Conservation (phyloP, 1,139 yeast genomes). For the Zygosaccharomyces pseudobailii region DNA sequence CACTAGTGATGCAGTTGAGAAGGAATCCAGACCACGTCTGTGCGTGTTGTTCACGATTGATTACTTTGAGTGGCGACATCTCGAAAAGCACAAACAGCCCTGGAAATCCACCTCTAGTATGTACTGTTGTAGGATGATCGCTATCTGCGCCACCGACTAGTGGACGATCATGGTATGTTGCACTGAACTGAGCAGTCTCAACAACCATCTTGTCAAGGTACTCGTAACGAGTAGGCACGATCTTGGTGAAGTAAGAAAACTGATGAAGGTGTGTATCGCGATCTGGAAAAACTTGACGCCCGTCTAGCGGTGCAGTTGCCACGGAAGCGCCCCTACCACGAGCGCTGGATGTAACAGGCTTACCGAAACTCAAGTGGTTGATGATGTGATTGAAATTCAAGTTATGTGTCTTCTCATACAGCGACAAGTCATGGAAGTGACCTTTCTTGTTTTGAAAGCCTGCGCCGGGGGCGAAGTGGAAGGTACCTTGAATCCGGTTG, state of each 20-base stretch:
- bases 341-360: conserved; percentile 40
- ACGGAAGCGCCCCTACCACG: conserved; percentile 30
- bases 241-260: conserved; percentile 76
- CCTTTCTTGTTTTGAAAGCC: conserved; percentile 48
- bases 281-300: conserved; percentile 39
- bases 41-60: conserved; percentile 73
- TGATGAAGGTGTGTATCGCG: conserved; percentile 51
- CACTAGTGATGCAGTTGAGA: conserved; percentile 78
- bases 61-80: conserved; percentile 87
- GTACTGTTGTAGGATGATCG: conserved; percentile 85
- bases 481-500: conserved; percentile 82
- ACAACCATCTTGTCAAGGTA: conserved; percentile 47
- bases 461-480: conserved; percentile 93
- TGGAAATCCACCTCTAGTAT: conserved; percentile 83
- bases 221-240: conserved; percentile 85
- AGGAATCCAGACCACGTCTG: conserved; percentile 84
- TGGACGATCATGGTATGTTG: conserved; percentile 86
- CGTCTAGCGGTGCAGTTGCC: conserved; percentile 74
- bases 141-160: conserved; percentile 80
- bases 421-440: conserved; percentile 81
- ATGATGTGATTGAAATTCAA: conserved; percentile 68
- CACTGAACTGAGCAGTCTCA: conserved; percentile 91
- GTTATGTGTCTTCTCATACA: conserved; percentile 53
- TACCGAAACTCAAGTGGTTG: conserved; percentile 81
- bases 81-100: conserved; percentile 87